Conservation (phyloP, 139 green algal genomes). For the Chlamydomonas sp. region DNA sequence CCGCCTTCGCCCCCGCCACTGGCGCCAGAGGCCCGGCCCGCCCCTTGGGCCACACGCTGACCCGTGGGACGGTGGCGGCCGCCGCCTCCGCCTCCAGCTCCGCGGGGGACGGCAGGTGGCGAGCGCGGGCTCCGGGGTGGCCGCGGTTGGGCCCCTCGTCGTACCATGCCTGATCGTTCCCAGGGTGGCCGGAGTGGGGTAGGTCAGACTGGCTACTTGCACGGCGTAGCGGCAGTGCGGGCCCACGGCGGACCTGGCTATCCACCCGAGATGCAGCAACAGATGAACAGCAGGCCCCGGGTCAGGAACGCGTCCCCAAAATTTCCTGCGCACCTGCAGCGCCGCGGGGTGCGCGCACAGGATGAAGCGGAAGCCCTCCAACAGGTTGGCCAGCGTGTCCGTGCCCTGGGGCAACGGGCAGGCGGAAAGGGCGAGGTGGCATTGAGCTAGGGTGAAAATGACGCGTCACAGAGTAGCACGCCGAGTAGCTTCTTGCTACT, state of each 20-base stretch:
- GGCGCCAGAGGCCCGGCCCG: too few relatives aligned
- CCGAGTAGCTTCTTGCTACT: too few relatives aligned
- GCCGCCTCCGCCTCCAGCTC: neutral
- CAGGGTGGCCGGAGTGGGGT: neutral
- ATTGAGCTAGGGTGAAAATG: neutral
- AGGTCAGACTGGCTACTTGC: too few relatives aligned
- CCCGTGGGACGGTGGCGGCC: neutral
- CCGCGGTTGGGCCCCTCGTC: slow-evolving; percentile 43
- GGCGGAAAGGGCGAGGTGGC: slow-evolving; percentile 5
- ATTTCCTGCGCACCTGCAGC: slow-evolving; percentile 44
- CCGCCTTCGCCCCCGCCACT: neutral
- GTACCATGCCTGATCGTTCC: slow-evolving; percentile 40
- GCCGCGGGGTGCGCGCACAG: slow-evolving; percentile 52
- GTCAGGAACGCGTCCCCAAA: too few relatives aligned
- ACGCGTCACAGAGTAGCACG: neutral
- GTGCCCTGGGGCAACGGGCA: slow-evolving; percentile 34
- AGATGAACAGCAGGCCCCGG: too few relatives aligned
- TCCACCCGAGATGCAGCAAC: too few relatives aligned
- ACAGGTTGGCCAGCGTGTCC: slow-evolving; percentile 67
- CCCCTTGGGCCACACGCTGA: neutral
- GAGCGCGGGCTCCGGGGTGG: slow-evolving; percentile 45
- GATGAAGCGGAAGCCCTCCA: slow-evolving; percentile 75
- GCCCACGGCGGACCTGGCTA: too few relatives aligned
- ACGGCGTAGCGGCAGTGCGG: too few relatives aligned
- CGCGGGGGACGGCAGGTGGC: neutral